phyloP scores from a whole-genome alignment of 2,329 filamentous ascomycete genomes.

The Diaporthe capsici region DNA sequence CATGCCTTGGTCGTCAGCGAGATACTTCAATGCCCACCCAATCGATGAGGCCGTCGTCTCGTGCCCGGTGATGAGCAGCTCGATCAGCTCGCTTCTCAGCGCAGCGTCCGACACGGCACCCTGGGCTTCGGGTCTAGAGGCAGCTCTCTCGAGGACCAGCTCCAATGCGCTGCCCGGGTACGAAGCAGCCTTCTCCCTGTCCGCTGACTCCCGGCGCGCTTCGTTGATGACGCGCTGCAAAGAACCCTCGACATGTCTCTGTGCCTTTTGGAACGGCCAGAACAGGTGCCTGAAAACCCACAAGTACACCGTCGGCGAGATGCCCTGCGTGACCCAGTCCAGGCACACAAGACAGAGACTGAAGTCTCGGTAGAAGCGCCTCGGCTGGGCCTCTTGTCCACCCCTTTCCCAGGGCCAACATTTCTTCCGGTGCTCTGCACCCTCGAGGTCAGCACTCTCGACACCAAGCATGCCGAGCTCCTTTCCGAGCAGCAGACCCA shows the following conservation, averaged over 20 bases:
- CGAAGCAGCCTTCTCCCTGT: neutral
- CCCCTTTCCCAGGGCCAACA: neutral
- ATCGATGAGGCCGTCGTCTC: conserved; percentile 21
- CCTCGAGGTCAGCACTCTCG: neutral
- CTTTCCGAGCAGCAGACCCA: conserved; percentile 2
- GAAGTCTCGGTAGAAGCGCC: conserved; percentile 14
- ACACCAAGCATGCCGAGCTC: neutral
- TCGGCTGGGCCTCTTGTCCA: neutral
- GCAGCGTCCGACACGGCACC: neutral
- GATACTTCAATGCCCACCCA: conserved; percentile 18
- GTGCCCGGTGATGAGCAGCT: conserved; percentile 21
- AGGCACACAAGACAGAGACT: neutral
- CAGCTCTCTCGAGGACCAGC: neutral
- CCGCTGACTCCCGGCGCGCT: neutral
- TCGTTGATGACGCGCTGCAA: neutral
- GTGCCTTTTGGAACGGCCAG: conserved; percentile 16
- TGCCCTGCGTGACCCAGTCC: conserved; percentile 22
- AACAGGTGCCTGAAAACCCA: conserved; percentile 1
- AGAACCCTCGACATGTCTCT: neutral
- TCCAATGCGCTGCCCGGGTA: conserved; percentile 2
- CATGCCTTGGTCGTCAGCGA: neutral
- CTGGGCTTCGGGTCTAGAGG: neutral
- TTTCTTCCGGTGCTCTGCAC: neutral
- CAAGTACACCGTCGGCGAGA: conserved; percentile 12
- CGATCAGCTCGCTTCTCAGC: conserved; percentile 10